Evolutionary conservation across 148 eudicot species (phyloP).

Genomic region (Vaccinium darrowii): DNA sequence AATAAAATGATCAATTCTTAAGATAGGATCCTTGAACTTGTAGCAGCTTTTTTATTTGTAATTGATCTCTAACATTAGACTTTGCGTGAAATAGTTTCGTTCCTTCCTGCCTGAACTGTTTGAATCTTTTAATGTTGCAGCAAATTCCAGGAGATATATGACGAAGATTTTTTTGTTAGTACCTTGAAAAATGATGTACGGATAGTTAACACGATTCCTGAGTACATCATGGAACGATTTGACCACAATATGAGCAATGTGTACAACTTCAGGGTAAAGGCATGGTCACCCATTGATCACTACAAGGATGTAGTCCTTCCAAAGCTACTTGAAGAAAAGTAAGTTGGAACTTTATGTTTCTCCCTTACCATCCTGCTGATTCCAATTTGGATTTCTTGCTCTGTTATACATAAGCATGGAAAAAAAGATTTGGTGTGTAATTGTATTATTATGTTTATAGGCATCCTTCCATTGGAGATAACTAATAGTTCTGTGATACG

Average conservation of each 20-base stretch:
- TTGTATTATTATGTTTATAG: slow-evolving; percentile 4
- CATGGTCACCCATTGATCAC: slow-evolving; percentile 78
- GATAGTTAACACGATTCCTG: slow-evolving; percentile 75
- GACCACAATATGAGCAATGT: slow-evolving; percentile 85
- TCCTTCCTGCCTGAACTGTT: slow-evolving; percentile 3
- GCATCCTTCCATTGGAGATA: neutral
- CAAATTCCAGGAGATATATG: slow-evolving; percentile 88
- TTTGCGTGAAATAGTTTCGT: neutral
- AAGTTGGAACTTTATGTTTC: slow-evolving; percentile 29
- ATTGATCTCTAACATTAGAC: neutral
- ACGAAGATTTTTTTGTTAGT: slow-evolving; percentile 67
- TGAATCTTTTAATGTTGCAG: slow-evolving; percentile 45
- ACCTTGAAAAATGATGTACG: slow-evolving; percentile 75
- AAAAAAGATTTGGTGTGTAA: neutral
- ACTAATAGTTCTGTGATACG: neutral
- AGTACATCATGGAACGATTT: slow-evolving; percentile 86
- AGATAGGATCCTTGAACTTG: slow-evolving; percentile 1
- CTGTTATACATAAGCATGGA: neutral
- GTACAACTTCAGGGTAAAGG: slow-evolving; percentile 90
- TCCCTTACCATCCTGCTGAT: neutral
- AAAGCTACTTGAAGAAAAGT: slow-evolving; percentile 93
- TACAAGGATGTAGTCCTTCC: slow-evolving; percentile 87
- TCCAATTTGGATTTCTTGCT: neutral
- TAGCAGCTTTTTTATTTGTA: neutral
- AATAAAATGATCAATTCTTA: neutral